Conservation (phyloP, 2,329 filamentous ascomycete genomes). For the Ustulina deusta region DNA sequence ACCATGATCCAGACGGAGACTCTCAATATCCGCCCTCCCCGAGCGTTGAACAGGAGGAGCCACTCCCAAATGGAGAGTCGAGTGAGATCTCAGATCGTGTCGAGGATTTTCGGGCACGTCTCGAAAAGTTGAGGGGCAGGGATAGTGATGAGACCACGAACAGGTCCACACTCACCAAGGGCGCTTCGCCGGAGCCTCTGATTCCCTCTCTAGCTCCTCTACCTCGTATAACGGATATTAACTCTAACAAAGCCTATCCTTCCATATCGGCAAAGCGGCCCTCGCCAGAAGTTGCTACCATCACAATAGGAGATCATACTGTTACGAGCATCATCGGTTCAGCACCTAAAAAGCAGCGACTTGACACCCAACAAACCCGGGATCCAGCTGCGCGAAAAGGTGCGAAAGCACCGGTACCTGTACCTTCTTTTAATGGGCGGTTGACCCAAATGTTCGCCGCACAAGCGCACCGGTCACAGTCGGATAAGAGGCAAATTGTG, state of each 20-base stretch:
- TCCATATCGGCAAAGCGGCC: constrained; percentile 64
- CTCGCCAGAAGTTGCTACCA: constrained; percentile 74
- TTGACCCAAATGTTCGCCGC: constrained; percentile 60
- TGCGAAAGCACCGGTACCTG: constrained; percentile 43
- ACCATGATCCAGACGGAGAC: constrained; percentile 23
- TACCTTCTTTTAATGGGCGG: constrained; percentile 59
- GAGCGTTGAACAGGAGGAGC: constrained; percentile 20
- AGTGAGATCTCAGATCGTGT: constrained; percentile 46
- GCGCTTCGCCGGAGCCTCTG: constrained; percentile 44
- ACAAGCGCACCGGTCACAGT: constrained; percentile 46
- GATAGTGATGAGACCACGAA: constrained; percentile 27
- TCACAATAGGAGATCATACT: constrained; percentile 78
- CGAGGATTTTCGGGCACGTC: constrained; percentile 53
- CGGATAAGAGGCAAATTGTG: constrained; percentile 32
- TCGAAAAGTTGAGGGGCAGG: constrained; percentile 47
- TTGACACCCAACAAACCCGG: constrained; percentile 53
- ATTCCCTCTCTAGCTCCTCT: constrained; percentile 53
- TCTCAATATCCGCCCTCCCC: constrained; percentile 17
- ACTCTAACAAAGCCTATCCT: constrained; percentile 40
- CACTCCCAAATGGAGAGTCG: constrained; percentile 14
- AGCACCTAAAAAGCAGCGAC: constrained; percentile 61
- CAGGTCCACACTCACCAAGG: constrained; percentile 5
- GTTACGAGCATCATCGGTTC: constrained; percentile 74
- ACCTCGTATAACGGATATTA: constrained; percentile 47
- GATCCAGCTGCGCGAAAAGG: constrained; percentile 49